Conservation (phyloP, 352 stramenopile species). For the Phytophthora palmivora region DNA sequence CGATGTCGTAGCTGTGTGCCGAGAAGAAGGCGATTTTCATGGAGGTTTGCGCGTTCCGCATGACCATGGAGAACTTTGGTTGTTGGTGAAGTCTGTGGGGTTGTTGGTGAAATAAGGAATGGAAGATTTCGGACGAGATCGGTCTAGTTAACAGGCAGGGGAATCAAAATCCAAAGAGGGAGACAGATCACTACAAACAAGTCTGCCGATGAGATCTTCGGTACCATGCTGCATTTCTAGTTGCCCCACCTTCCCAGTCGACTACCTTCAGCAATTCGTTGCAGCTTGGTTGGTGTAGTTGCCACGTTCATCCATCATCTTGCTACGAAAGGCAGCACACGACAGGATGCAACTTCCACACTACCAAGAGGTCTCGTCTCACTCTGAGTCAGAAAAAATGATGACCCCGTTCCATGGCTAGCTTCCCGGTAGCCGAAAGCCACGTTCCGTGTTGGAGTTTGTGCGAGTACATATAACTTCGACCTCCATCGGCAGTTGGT, state of each 20-base stretch:
- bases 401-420: no score
- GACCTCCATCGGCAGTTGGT: no score
- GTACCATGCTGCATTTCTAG: constrained; percentile 4
- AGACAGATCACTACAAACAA: no score
- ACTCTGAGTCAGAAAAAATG: no score
- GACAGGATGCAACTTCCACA: background rate
- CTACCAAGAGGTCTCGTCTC: background rate
- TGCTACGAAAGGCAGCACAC: constrained; percentile 1
- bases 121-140: background rate
- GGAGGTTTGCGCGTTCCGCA: background rate
- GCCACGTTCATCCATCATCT: constrained; percentile 6
- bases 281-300: no score
- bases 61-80: background rate
- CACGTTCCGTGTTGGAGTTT: no score
- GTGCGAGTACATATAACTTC: no score
- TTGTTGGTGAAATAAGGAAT: constrained; percentile 37
- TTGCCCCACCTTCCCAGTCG: background rate
- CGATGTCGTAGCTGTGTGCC: constrained; percentile 74
- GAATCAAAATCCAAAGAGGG: no score
- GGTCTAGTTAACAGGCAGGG: no score
- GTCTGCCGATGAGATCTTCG: background rate
- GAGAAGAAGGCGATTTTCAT: constrained; percentile 87
- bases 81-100: constrained; percentile 4
- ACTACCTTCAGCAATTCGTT: background rate
- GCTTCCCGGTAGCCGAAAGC: no score